Conservation (phyloP, 2,329 filamentous ascomycete genomes). For the Colletotrichum tropicicola region DNA sequence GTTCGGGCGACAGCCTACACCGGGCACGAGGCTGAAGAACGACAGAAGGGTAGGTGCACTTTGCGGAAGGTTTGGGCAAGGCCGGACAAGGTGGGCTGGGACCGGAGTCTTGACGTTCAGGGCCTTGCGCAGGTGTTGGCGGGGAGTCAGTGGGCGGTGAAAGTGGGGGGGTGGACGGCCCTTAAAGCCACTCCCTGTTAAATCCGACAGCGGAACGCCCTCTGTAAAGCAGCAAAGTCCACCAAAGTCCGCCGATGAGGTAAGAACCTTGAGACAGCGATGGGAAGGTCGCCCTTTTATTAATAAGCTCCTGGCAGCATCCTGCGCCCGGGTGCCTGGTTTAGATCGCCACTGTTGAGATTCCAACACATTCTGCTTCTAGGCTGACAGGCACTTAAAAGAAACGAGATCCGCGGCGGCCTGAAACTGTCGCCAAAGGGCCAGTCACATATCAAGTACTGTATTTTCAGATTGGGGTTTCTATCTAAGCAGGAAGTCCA, state of each 20-base stretch:
- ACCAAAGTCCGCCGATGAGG: slow-evolving; percentile 23
- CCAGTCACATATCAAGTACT: no score
- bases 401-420: no score
- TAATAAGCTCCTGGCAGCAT: slow-evolving; percentile 12
- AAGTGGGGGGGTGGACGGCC: slow-evolving; percentile 2
- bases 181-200: not conserved
- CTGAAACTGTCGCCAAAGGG: no score
- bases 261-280: not conserved
- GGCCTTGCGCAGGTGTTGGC: slow-evolving; percentile 6
- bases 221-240: not conserved
- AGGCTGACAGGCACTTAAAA: no score
- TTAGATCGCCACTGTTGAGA: no score
- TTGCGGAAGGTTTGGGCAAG: not conserved
- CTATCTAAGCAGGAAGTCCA: no score
- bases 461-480: no score
- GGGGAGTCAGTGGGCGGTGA: slow-evolving; percentile 6
- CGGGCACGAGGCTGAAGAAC: not conserved
- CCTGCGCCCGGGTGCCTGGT: no score
- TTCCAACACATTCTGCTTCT: no score
- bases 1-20: not conserved
- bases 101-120: slow-evolving; percentile 11
- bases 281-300: not conserved
- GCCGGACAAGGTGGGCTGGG: slow-evolving; percentile 7
- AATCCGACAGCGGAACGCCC: slow-evolving; percentile 16
- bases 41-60: not conserved